These are phyloP conservation scores for Quercus phellos DNA, from an alignment of 331 rosid genomes.

Conservation along the genomic window DNA sequence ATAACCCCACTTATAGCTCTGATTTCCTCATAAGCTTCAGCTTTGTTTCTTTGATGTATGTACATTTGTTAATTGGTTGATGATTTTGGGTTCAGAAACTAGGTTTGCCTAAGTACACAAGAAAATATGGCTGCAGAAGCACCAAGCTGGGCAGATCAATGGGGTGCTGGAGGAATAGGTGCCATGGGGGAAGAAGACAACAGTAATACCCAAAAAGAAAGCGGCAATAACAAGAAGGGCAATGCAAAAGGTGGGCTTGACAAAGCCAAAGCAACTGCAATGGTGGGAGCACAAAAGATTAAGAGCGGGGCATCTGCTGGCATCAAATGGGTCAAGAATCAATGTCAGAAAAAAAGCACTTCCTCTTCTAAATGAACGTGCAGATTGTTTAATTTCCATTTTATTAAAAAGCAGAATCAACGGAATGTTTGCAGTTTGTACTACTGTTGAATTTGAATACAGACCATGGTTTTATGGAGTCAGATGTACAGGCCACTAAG, in stretches of 20 bases:
- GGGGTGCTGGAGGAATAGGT: conserved; percentile 96
- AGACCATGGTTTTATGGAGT: neutral
- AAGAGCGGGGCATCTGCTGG: conserved; percentile 59
- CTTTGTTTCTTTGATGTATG: neutral
- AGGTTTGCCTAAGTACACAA: neutral
- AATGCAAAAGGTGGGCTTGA: conserved; percentile 42
- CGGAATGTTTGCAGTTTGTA: neutral
- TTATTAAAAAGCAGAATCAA: neutral
- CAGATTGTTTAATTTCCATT: neutral
- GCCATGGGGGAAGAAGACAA: conserved; percentile 63
- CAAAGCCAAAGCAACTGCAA: conserved; percentile 51
- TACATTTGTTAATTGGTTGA: neutral
- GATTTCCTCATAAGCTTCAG: neutral
- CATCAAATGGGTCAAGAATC: conserved; percentile 75
- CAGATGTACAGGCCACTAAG: neutral
- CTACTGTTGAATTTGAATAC: neutral
- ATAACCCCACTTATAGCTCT: neutral
- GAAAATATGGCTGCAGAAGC: conserved; percentile 63
- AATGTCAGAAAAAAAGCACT: conserved; percentile 48
- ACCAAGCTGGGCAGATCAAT: conserved; percentile 96
- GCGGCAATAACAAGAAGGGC: conserved; percentile 40
- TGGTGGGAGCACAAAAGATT: conserved; percentile 48
- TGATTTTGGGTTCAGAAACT: neutral
- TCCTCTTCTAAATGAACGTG: conserved; percentile 22
- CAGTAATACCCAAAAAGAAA: conserved; percentile 35